Evolutionary conservation across 1,284 basidiomycete species (phyloP), one percentile per base, ranked within the genome.

Genomic region (Gomphus sp.): DNA sequence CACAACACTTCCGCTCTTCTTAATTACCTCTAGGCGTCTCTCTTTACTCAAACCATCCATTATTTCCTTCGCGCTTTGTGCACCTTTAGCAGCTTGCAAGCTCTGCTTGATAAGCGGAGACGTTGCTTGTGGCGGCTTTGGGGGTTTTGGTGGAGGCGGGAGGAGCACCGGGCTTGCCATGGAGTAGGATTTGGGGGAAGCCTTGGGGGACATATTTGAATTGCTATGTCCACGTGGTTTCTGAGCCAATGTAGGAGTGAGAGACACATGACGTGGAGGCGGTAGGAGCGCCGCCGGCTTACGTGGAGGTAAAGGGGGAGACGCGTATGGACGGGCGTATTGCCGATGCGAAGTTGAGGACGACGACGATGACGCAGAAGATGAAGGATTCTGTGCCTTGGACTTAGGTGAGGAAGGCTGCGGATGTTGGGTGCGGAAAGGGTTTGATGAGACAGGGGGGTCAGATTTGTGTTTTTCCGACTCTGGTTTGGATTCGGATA

Each of bases 31-130:
- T 59, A 87, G 71, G n/a, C 87, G 77, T 18, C 86, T 75, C 66
- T 85, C 82, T 62, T 80, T 78, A 67, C 85, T 85, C n/a, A 86
- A 73, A 61, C 79, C 76, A 51, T 80, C 80, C 64, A 88, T 83
- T 0, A 80, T 82, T 56, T 79, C 79, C 69, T 87, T 87, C 68
- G 87, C 73, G 8, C 77, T 78, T 67, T 86, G 81, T 3, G 80
- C 87, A 0, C 80, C 78, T 62, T 85, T 85, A 57, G 79, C 83
- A 3, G 87, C 87, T 58, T 85, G 80, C 1, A 89, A 71, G 25
- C 80, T 82, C 67, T 88, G 86, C 61, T 80, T 80, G 69, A 89
- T 89, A 25, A 89, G 69, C 0, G 77, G 73, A 4, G 77, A 81
- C 25, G 77, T 82, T 47, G 77, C 67, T 44, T 64, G 65, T 33